A percentile compares a stretch with the other conserved stretches of the same genome.
phyloP scores from a whole-genome alignment of 768 basidiomycete genomes.

The Suillus fuscotomentosus region DNA sequence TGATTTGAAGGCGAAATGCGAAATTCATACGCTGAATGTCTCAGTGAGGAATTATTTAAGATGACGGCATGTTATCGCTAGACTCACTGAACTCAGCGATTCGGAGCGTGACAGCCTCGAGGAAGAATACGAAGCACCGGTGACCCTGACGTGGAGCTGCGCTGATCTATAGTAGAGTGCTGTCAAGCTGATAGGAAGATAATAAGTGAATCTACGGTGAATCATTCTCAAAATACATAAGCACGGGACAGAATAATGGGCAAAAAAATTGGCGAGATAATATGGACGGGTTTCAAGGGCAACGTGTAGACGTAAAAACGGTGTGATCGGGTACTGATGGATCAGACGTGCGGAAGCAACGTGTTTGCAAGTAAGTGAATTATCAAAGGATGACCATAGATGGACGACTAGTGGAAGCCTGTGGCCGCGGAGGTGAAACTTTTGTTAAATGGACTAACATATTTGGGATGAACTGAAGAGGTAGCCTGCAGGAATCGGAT shows the following conservation, averaged over 20 bases:
- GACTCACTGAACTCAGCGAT: conserved; percentile 29
- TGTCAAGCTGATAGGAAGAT: conserved; percentile 2
- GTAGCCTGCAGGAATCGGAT: not conserved
- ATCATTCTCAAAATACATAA: conserved; percentile 36
- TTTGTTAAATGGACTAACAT: conserved; percentile 2
- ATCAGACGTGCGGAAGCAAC: conserved; percentile 34
- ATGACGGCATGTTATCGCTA: conserved; percentile 33
- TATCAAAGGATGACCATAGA: conserved; percentile 9
- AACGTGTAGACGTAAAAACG: conserved; percentile 23
- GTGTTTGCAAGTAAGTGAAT: conserved; percentile 35
- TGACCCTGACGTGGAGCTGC: conserved; percentile 23
- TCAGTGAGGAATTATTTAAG: conserved; percentile 25
- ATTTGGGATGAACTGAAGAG: not conserved
- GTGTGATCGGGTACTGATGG: conserved; percentile 28
- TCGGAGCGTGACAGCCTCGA: conserved; percentile 37
- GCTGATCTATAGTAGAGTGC: not conserved
- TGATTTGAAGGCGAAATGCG: conserved; percentile 25
- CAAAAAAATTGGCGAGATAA: conserved; percentile 22
- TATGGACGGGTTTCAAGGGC: conserved; percentile 19
- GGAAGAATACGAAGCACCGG: conserved; percentile 25
- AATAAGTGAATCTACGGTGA: conserved; percentile 22
- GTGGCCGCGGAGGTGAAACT: conserved; percentile 2
- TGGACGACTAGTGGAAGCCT: not conserved
- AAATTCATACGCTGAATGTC: conserved; percentile 35
- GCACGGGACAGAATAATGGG: conserved; percentile 32